Percentiles rank a stretch among this genome's conserved stretches.
phyloP scores from a whole-genome alignment of 345 rosid genomes.

The Sapria himalayana region DNA sequence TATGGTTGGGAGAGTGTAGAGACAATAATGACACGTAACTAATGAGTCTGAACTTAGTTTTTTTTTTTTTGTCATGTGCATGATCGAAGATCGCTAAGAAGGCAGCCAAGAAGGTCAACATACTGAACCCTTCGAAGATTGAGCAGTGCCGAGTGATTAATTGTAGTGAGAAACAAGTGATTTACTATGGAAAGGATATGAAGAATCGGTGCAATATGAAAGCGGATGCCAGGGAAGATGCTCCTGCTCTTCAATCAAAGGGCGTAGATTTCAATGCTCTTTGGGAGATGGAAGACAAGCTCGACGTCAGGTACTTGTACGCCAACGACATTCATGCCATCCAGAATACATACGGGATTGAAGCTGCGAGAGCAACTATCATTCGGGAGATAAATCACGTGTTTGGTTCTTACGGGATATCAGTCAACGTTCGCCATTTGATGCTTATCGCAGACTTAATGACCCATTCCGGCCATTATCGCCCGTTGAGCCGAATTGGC shows the following conservation, averaged over 20 bases:
- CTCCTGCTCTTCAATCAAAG: conserved; percentile 47
- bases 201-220: conserved; percentile 35
- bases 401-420: conserved; percentile 56
- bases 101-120: conserved; percentile 62
- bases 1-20: too few species aligned
- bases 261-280: conserved; percentile 60
- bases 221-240: conserved; percentile 24
- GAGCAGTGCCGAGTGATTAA: conserved; percentile 34
- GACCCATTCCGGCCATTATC: conserved; percentile 74
- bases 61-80: conserved; percentile 5
- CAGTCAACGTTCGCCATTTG: conserved; percentile 60
- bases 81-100: conserved; percentile 82
- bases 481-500: conserved; percentile 79
- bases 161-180: conserved; percentile 55
- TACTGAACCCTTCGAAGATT: conserved; percentile 63
- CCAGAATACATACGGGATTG: conserved; percentile 69
- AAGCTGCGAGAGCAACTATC: conserved; percentile 83
- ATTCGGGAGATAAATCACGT: conserved; percentile 70
- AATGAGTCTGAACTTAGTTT: too few species aligned
- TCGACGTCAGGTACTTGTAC: conserved; percentile 64
- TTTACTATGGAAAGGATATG: conserved; percentile 58
- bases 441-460: conserved; percentile 76
- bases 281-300: conserved; percentile 46
- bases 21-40: too few species aligned
- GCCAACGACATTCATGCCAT: conserved; percentile 61